Evolutionary conservation across 257 asterid genomes (phyloP).

Genomic region (Plantago ovata): DNA sequence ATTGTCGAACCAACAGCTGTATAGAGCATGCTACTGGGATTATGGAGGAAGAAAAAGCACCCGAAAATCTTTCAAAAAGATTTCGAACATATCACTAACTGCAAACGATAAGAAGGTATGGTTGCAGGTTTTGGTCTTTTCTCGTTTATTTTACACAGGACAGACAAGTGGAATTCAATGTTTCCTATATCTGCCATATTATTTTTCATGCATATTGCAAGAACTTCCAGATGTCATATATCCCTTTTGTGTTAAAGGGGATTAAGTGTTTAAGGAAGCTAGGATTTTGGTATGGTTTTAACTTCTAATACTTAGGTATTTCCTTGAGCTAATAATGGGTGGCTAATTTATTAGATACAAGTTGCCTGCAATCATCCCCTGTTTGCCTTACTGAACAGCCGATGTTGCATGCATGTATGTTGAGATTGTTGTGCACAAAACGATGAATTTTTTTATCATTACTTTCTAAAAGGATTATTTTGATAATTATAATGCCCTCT

Average conservation of each 20-base stretch:
- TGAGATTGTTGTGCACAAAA: not conserved
- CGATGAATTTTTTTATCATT: slow-evolving; percentile 1
- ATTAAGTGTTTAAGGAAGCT: too few relatives aligned
- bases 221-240: not conserved
- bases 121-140: slow-evolving; percentile 7
- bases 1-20: slow-evolving; percentile 76
- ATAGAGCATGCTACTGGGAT: slow-evolving; percentile 87
- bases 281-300: too few relatives aligned
- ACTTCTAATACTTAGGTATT: too few relatives aligned
- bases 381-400: too few relatives aligned
- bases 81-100: slow-evolving; percentile 59
- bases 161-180: not conserved
- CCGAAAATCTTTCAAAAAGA: slow-evolving; percentile 74
- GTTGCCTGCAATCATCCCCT: too few relatives aligned
- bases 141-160: slow-evolving; percentile 5
- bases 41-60: slow-evolving; percentile 88
- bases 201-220: not conserved
- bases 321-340: too few relatives aligned
- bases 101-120: slow-evolving; percentile 71
- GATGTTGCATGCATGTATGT: too few relatives aligned
- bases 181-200: not conserved
- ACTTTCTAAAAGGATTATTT: not conserved
- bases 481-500: not conserved
- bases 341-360: too few relatives aligned
- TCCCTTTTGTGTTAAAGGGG: too few relatives aligned